phyloP scores from a whole-genome alignment of 2,329 filamentous ascomycete species.

The Venturiaceae sp. region DNA sequence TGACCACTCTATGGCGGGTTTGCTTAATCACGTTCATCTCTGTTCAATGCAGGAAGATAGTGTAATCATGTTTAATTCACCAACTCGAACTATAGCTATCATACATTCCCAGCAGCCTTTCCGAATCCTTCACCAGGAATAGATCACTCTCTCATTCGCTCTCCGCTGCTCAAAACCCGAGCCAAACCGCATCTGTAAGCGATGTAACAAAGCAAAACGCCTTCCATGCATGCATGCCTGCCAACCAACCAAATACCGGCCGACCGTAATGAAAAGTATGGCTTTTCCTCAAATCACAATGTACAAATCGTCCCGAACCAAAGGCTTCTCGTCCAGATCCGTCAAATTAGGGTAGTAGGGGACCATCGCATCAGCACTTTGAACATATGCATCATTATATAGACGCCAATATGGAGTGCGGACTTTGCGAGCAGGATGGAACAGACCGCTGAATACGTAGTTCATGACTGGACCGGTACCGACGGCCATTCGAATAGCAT shows the following conservation, averaged over 20 bases:
- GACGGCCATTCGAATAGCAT: slow-evolving; percentile 87
- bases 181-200: not conserved
- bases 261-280: not conserved
- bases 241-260: not conserved
- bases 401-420: slow-evolving; percentile 90
- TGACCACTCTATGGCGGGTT: too few species aligned
- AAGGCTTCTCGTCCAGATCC: slow-evolving; percentile 1
- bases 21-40: too few species aligned
- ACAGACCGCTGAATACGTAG: slow-evolving; percentile 95
- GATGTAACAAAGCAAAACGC: not conserved
- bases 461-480: slow-evolving; percentile 91
- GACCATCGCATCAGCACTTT: slow-evolving; percentile 86
- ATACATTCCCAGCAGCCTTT: not conserved
- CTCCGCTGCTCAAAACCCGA: not conserved
- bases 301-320: slow-evolving; percentile 5
- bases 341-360: slow-evolving; percentile 67
- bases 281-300: slow-evolving; percentile 1
- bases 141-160: not conserved
- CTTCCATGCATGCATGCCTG: not conserved
- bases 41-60: not conserved
- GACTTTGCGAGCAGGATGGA: slow-evolving; percentile 94
- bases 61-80: not conserved
- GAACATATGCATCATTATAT: slow-evolving; percentile 95
- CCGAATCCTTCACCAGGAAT: not conserved
- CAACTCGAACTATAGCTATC: not conserved